Conservation (phyloP, 2,329 filamentous ascomycete species). For the Penicillium sp. region DNA sequence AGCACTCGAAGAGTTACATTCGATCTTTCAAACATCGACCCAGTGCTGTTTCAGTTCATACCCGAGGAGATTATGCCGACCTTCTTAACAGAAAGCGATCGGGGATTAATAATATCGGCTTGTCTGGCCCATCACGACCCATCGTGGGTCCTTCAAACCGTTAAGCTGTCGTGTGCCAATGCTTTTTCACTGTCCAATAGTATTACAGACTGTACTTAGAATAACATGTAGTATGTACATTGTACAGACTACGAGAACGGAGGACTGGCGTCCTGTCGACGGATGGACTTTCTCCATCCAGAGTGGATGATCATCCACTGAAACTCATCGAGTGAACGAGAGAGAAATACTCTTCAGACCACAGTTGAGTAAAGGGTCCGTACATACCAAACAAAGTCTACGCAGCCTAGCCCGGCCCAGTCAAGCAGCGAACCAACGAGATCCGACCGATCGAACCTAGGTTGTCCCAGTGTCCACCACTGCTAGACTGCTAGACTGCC, state of each 20-base stretch:
- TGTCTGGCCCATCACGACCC: slow-evolving; percentile 7
- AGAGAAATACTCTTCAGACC: no score
- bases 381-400: not conserved
- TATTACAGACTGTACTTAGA: no score
- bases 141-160: slow-evolving; percentile 3
- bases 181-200: not conserved
- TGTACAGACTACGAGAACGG: not conserved
- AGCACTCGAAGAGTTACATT: not conserved
- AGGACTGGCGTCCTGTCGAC: not conserved
- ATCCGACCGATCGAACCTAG: not conserved
- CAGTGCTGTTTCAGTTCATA: not conserved
- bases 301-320: not conserved
- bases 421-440: not conserved
- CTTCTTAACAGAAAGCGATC: not conserved
- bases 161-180: slow-evolving; percentile 16
- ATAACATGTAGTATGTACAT: no score
- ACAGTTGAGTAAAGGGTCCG: no score
- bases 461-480: no score
- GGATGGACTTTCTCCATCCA: not conserved
- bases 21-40: not conserved
- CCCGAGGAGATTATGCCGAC: not conserved
- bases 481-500: no score
- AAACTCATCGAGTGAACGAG: not conserved
- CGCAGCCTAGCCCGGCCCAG: not conserved
- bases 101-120: slow-evolving; percentile 15